phyloP scores from a whole-genome alignment of 1,284 basidiomycete species.

The Ustilago trichophora region DNA sequence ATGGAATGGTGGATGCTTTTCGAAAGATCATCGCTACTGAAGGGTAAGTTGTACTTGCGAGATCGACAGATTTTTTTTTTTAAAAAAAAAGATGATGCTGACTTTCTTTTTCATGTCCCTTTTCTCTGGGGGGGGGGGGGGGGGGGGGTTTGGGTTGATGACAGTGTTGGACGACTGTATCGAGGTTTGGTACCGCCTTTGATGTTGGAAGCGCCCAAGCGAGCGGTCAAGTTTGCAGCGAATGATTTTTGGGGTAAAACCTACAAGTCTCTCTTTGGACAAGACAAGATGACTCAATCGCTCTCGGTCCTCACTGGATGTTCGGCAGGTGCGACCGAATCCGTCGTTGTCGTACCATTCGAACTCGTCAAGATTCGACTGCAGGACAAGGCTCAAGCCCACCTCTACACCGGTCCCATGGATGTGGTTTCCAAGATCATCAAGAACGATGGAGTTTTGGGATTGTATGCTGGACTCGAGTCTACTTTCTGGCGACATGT shows the following conservation, averaged over 20 bases:
- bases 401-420: slow-evolving; percentile 85
- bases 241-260: slow-evolving; percentile 87
- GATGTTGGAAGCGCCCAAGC: slow-evolving; percentile 95
- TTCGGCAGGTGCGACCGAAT: slow-evolving; percentile 93
- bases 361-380: slow-evolving; percentile 92
- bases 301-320: slow-evolving; percentile 90
- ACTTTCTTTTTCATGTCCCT: too few species aligned
- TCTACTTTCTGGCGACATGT: slow-evolving; percentile 59
- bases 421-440: slow-evolving; percentile 93
- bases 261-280: slow-evolving; percentile 71
- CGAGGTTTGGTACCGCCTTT: slow-evolving; percentile 93
- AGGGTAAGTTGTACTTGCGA: too few species aligned
- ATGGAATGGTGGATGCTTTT: slow-evolving; percentile 82
- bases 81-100: too few species aligned
- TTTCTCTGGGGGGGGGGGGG: too few species aligned
- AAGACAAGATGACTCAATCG: slow-evolving; percentile 84
- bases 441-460: slow-evolving; percentile 84
- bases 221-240: slow-evolving; percentile 90
- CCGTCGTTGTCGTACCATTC: slow-evolving; percentile 93
- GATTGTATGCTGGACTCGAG: slow-evolving; percentile 74
- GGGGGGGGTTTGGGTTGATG: neutral
- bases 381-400: slow-evolving; percentile 86
- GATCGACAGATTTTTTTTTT: too few species aligned
- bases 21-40: slow-evolving; percentile 80
- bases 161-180: slow-evolving; percentile 78